A percentile compares a stretch with the other conserved stretches of the same genome.
These are phyloP conservation scores for Solanum okadae DNA, from an alignment of 257 asterid species.

Conservation along the genomic window DNA sequence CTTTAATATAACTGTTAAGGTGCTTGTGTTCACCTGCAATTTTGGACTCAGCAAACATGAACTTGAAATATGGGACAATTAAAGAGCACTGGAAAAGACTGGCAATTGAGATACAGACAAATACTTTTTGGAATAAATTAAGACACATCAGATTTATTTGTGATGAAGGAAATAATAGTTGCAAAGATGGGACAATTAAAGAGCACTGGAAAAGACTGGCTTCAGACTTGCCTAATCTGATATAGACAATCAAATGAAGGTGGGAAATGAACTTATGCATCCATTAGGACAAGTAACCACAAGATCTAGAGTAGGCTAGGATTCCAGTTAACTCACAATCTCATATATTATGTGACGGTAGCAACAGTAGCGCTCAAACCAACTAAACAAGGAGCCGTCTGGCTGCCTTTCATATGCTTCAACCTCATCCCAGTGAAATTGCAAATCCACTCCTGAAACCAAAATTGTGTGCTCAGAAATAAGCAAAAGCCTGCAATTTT, in stretches of 20 bases:
- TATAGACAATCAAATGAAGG: neutral
- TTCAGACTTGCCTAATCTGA: neutral
- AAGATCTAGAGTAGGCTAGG: neutral
- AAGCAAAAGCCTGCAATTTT: neutral
- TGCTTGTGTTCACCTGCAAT: constrained; percentile 54
- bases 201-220: neutral
- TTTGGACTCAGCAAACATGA: constrained; percentile 3
- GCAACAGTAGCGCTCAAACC: constrained; percentile 82
- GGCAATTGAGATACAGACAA: neutral
- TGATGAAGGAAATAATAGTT: neutral
- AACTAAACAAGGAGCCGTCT: constrained; percentile 94
- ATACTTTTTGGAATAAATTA: neutral
- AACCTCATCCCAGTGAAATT: constrained; percentile 78
- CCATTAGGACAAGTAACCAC: neutral
- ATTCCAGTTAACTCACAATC: constrained; percentile 45
- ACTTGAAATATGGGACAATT: neutral
- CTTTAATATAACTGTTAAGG: constrained; percentile 24
- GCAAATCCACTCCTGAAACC: constrained; percentile 80
- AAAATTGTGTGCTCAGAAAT: neutral
- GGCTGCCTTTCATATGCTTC: constrained; percentile 79
- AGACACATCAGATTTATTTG: neutral
- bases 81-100: too few species aligned
- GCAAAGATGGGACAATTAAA: neutral
- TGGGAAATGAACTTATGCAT: neutral
- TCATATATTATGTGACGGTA: constrained; percentile 62